Evolutionary conservation across 345 rosid species (phyloP).

Genomic region (Trapa bicornis): DNA sequence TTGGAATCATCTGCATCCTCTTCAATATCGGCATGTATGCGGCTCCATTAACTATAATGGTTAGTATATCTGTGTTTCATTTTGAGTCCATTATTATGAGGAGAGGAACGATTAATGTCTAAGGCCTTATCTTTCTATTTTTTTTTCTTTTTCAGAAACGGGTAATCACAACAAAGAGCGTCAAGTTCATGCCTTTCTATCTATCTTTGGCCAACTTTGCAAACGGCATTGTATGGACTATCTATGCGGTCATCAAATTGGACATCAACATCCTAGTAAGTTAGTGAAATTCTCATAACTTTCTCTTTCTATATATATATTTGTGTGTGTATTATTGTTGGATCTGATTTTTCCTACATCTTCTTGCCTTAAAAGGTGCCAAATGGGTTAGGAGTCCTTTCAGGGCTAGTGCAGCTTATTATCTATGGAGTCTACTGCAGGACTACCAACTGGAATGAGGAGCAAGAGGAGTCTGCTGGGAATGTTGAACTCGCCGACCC

Average conservation of each 20-base stretch:
- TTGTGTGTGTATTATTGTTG: no score
- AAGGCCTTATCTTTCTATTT: no score
- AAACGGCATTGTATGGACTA: conserved; percentile 48
- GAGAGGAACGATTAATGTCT: background rate
- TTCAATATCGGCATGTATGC: conserved; percentile 48
- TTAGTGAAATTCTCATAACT: background rate
- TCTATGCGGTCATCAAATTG: conserved; percentile 42
- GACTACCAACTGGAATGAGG: conserved; percentile 34
- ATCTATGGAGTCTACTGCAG: conserved; percentile 27
- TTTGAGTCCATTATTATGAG: background rate
- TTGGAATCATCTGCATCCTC: conserved; percentile 29
- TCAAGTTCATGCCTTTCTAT: conserved; percentile 72
- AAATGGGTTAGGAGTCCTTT: conserved; percentile 35
- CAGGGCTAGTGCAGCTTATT: conserved; percentile 37
- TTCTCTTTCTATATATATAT: background rate
- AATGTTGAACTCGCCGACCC: no score
- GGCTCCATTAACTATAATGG: conserved; percentile 67
- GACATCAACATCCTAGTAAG: conserved; percentile 53
- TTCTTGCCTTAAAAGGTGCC: conserved; percentile 20
- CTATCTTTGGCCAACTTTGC: conserved; percentile 39
- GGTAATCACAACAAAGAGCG: conserved; percentile 69
- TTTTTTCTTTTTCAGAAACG: conserved; percentile 17
- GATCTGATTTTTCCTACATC: no score
- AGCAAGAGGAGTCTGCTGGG: no score
- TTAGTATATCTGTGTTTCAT: conserved; percentile 11